phyloP scores from a whole-genome alignment of 441 rosid species.

The Populus hybrid region DNA sequence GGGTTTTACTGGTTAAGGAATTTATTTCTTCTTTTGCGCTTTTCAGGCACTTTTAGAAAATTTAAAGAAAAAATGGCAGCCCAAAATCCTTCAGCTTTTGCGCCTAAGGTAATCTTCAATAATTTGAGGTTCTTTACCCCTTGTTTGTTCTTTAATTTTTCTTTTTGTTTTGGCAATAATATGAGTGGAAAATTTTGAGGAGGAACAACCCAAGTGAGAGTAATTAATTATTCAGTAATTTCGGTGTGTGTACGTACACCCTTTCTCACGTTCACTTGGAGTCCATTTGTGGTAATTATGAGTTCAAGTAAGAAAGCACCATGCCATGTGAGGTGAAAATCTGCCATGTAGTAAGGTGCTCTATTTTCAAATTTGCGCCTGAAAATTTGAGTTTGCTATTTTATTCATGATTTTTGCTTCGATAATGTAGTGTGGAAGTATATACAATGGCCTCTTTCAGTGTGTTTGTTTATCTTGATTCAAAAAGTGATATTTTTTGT shows the following conservation, averaged over 20 bases:
- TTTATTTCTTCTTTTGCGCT: not conserved
- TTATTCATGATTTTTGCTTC: not conserved
- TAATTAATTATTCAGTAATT: too few species aligned
- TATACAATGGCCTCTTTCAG: not conserved
- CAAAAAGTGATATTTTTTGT: not conserved
- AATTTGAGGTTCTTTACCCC: not conserved
- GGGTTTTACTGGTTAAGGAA: not conserved
- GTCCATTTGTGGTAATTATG: not conserved
- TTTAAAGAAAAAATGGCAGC: constrained; percentile 66
- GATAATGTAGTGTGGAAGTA: not conserved
- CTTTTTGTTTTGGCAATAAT: not conserved
- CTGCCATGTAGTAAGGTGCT: not conserved
- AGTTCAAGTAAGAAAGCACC: not conserved
- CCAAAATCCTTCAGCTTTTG: constrained; percentile 63
- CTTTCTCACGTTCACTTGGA: not conserved
- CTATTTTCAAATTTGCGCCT: not conserved
- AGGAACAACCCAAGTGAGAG: not conserved
- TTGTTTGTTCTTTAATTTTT: not conserved
- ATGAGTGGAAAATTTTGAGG: not conserved
- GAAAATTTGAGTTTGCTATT: not conserved
- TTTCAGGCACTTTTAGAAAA: constrained; percentile 77
- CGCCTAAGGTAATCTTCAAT: constrained; percentile 48
- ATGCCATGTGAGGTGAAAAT: not conserved
- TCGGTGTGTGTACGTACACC: not conserved
- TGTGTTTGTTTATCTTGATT: constrained; percentile 5